A percentile compares a stretch with the other conserved stretches of the same genome.
Conservation (phyloP, 257 asterid species). For the Cynanchum wilfordii region DNA sequence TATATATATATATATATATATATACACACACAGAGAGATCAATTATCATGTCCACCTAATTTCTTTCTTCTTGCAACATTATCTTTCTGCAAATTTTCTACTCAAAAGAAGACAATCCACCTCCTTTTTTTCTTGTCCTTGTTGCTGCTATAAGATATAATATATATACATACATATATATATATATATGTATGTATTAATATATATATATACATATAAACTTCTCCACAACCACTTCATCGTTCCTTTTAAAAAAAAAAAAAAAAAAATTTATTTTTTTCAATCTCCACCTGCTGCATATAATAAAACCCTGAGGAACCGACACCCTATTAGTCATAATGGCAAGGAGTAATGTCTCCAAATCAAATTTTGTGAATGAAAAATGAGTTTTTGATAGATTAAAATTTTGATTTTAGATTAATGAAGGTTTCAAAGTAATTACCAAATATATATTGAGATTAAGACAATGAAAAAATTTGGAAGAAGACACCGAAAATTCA, state of each 20-base stretch:
- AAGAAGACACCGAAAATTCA: neutral
- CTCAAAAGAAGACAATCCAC: constrained; percentile 22
- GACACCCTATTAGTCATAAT: too few species aligned
- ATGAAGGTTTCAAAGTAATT: too few species aligned
- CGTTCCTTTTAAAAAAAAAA: too few species aligned
- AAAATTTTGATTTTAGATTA: too few species aligned
- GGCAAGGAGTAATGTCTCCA: too few species aligned
- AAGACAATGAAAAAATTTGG: too few species aligned
- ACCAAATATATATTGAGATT: too few species aligned
- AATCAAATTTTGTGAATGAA: too few species aligned
- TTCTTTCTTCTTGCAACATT: neutral
- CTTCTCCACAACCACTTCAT: constrained; percentile 30
- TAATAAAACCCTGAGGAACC: neutral
- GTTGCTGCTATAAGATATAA: neutral
- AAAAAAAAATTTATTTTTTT: constrained; percentile 10
- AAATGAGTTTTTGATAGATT: too few species aligned
- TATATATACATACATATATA: too few species aligned
- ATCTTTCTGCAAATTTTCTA: constrained; percentile 9
- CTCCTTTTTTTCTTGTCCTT: constrained; percentile 28
- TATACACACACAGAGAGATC: neutral
- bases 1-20: neutral
- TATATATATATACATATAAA: neutral
- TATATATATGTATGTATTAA: too few species aligned
- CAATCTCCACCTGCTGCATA: neutral
- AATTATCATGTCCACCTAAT: neutral